Percentiles rank a stretch among this genome's conserved stretches.
Conservation (phyloP, 306 rosid genomes). For the Pueraria montana region DNA sequence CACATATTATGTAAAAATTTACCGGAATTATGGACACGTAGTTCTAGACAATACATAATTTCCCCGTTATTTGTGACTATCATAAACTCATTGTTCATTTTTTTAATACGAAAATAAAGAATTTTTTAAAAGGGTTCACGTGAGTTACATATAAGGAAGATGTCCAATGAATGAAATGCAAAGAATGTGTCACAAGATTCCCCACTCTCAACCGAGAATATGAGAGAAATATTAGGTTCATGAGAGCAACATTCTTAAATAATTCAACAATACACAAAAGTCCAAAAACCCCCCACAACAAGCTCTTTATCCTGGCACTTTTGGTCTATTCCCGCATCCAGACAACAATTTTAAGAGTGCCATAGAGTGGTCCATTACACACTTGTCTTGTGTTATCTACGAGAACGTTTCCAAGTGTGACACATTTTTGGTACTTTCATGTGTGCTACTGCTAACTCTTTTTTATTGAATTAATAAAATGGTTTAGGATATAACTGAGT, state of each 20-base stretch:
- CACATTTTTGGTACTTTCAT: constrained; percentile 36
- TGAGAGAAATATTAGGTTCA: neutral
- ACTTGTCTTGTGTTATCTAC: constrained; percentile 27
- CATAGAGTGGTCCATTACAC: constrained; percentile 47
- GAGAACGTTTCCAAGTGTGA: constrained; percentile 13
- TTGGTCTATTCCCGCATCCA: constrained; percentile 37
- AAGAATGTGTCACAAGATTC: constrained; percentile 46
- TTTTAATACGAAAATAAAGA: constrained; percentile 1
- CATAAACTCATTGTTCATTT: neutral
- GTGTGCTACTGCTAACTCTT: constrained; percentile 33
- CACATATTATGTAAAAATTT: too few relatives aligned
- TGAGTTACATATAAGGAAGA: constrained; percentile 37
- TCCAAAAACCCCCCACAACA: neutral
- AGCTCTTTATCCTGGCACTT: constrained; percentile 20
- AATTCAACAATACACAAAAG: constrained; percentile 2
- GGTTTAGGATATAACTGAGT: constrained; percentile 73
- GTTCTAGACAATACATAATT: neutral
- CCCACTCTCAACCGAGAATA: constrained; percentile 8
- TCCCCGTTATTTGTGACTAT: neutral
- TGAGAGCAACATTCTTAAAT: neutral
- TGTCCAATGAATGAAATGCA: constrained; percentile 37
- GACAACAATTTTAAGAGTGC: constrained; percentile 31
- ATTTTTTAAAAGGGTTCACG: constrained; percentile 43
- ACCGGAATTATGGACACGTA: neutral
- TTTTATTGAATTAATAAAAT: constrained; percentile 31